Conservation (phyloP, 371 early-diverging fungal genomes). For the Mucor velutinosus region DNA sequence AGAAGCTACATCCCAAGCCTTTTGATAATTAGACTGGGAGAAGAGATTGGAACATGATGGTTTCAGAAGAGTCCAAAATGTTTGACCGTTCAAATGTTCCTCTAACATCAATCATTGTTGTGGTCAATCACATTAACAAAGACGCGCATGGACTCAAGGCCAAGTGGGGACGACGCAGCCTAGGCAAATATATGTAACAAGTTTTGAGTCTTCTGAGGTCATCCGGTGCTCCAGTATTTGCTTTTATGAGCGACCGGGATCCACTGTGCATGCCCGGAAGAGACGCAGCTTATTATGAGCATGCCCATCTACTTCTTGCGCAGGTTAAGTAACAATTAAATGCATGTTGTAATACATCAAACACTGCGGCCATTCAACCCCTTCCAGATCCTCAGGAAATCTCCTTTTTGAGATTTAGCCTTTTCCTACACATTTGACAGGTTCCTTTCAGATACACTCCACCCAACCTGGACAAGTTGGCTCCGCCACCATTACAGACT, state of each 20-base stretch:
- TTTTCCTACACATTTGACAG: constrained; percentile 9
- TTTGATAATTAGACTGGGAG: no score
- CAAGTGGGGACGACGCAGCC: neutral
- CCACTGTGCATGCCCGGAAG: no score
- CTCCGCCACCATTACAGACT: neutral
- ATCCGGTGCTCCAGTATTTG: neutral
- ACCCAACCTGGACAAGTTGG: neutral
- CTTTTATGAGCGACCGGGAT: neutral
- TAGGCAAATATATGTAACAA: neutral
- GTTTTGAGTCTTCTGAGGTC: neutral
- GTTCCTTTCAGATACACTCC: neutral
- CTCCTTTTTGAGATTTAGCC: neutral
- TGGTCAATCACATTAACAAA: no score
- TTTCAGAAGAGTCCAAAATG: no score
- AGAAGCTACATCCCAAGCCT: no score
- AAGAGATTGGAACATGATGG: no score
- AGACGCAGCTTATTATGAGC: neutral
- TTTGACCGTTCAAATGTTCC: no score
- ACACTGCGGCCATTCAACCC: neutral
- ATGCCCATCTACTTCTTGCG: neutral
- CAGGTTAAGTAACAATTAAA: neutral
- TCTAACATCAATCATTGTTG: no score
- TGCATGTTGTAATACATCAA: neutral
- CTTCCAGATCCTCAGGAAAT: neutral
- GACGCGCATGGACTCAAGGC: no score